Evolutionary conservation across 306 rosid genomes (phyloP).

Genomic region (Corylus heterophylla): DNA sequence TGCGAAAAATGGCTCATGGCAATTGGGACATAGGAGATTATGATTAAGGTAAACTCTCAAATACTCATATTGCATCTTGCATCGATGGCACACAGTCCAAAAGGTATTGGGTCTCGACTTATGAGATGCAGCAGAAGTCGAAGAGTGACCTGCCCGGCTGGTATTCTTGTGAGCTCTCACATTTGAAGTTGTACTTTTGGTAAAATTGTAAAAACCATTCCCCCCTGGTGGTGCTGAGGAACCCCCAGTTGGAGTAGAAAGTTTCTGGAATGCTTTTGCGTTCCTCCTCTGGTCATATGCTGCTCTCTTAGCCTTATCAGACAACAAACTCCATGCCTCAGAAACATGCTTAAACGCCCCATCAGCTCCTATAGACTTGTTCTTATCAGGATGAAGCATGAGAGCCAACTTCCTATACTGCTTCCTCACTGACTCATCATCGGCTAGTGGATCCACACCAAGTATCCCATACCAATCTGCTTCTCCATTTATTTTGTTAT

Average conservation of each 20-base stretch:
- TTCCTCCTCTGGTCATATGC: constrained; percentile 64
- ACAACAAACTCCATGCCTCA: constrained; percentile 86
- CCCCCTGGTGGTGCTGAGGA: constrained; percentile 50
- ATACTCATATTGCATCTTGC: constrained; percentile 98
- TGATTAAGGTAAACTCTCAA: constrained; percentile 82
- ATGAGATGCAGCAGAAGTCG: constrained; percentile 50
- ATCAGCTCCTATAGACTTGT: constrained; percentile 81
- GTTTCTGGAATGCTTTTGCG: constrained; percentile 40
- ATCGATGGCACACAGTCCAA: constrained; percentile 86
- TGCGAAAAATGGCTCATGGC: constrained; percentile 82
- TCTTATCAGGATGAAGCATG: constrained; percentile 92
- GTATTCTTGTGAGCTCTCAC: constrained; percentile 55
- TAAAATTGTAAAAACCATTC: constrained; percentile 58
- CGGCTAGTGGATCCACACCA: constrained; percentile 63
- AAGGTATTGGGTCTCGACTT: constrained; percentile 67
- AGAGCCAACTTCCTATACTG: constrained; percentile 89
- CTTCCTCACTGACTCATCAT: constrained; percentile 71
- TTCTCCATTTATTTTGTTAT: constrained; percentile 68
- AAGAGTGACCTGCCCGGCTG: constrained; percentile 42
- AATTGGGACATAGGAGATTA: constrained; percentile 89
- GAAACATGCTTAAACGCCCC: constrained; percentile 92
- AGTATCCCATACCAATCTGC: constrained; percentile 90
- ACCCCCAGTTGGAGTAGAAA: constrained; percentile 38
- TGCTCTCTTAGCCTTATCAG: constrained; percentile 61
- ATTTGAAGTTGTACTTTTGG: constrained; percentile 52